These are phyloP conservation scores for Ulmus americana DNA, from an alignment of 331 rosid genomes.

Conservation along the genomic window DNA sequence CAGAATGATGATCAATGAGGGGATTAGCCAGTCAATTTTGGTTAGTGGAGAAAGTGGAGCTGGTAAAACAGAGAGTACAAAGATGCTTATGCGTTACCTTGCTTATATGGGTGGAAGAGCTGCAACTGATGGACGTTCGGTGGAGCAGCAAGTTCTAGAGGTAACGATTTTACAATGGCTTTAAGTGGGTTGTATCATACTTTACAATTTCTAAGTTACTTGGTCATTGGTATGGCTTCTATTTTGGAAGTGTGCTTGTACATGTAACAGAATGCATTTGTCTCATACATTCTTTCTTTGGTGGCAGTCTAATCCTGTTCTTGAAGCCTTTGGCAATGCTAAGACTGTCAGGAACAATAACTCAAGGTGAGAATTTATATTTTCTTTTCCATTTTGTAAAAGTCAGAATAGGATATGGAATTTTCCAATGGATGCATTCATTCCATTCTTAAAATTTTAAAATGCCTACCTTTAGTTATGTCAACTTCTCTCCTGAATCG, in stretches of 20 bases:
- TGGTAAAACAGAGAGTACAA: constrained; percentile 98
- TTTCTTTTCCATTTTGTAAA: background rate
- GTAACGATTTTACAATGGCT: constrained; percentile 20
- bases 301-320: constrained; percentile 88
- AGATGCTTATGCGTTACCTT: constrained; percentile 98
- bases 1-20: constrained; percentile 55
- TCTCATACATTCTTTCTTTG: constrained; percentile 7
- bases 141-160: constrained; percentile 68
- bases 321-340: constrained; percentile 95
- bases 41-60: constrained; percentile 99
- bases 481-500: constrained; percentile 29
- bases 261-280: background rate
- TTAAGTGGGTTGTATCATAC: background rate
- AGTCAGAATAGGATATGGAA: background rate
- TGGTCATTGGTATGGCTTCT: constrained; percentile 10
- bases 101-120: constrained; percentile 91
- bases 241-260: constrained; percentile 9
- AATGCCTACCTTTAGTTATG: constrained; percentile 5
- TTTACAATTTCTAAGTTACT: background rate
- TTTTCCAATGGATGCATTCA: background rate
- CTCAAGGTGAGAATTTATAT: constrained; percentile 62
- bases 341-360: constrained; percentile 87
- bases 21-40: constrained; percentile 82
- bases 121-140: constrained; percentile 47
- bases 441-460: background rate